phyloP scores from a whole-genome alignment of 1,139 yeast species.

The Geotrichum europaeum region DNA sequence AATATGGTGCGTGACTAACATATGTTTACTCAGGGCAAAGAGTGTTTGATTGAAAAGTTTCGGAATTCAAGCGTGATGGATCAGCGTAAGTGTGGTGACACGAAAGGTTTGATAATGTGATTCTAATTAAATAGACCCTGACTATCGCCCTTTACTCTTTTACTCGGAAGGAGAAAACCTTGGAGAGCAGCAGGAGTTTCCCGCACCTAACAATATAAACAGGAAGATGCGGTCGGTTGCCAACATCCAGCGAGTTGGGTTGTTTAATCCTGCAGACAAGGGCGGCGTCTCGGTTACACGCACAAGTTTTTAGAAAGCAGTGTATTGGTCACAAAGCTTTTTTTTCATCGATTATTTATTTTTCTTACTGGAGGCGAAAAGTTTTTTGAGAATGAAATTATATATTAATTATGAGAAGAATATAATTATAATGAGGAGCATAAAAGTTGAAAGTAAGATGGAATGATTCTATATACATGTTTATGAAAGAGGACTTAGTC shows the following conservation, averaged over 20 bases:
- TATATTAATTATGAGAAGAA: background rate
- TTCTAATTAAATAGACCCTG: conserved; percentile 28
- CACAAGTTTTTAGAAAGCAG: background rate
- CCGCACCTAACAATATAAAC: conserved; percentile 35
- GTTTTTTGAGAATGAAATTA: background rate
- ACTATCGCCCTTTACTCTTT: conserved; percentile 41
- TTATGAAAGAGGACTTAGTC: background rate
- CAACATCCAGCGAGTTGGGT: conserved; percentile 32
- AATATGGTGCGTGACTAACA: conserved; percentile 11
- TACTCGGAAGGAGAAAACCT: conserved; percentile 37
- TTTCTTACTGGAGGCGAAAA: background rate
- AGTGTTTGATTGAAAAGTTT: conserved; percentile 42
- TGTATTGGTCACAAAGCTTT: background rate
- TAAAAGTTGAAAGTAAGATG: background rate
- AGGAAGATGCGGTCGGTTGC: conserved; percentile 35
- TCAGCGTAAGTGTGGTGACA: conserved; percentile 27
- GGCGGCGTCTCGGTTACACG: background rate
- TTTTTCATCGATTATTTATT: background rate
- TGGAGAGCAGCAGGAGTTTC: conserved; percentile 38
- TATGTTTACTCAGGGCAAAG: conserved; percentile 39
- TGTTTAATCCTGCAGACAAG: conserved; percentile 18
- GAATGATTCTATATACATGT: background rate
- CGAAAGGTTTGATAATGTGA: background rate
- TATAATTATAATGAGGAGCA: background rate
- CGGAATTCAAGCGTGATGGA: conserved; percentile 47